Base-by-base conservation (phyloP, 1,284 basidiomycete genomes). In the Leccinum fallax region DNA sequence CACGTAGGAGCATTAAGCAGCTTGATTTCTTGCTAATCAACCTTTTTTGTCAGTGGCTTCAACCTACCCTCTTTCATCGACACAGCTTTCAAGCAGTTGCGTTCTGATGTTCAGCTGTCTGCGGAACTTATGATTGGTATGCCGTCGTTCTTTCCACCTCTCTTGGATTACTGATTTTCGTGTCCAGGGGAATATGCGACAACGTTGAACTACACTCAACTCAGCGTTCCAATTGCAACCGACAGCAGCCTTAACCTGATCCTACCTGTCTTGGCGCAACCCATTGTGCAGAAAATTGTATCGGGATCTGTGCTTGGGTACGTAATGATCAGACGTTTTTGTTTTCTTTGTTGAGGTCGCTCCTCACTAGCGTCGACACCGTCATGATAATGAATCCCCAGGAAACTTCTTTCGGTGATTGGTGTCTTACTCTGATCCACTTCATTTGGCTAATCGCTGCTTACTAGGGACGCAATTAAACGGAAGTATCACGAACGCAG, bases 221-320 rank as follows among this genome's bases (percentile, higher is more conserved):
- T 67, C 34, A 71, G 76, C 55, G 81, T 93, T 26, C 81, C 85
- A 2, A 87, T 87, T 26, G 71, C 75, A 36, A 91, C 89, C 1
- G 91, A 90, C 69, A 72, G 81, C 13, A 86, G 80, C 58, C 77
- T 92, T 60, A 79, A 90, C 69, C 72, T 87, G 55, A 83, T 93
- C 55, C 78, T 93, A 8, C 91, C 90, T 8, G 74, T 90, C 53
- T 81, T 93, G 57, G 90, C 92, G 1, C 80, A 84, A 61, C 91
- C 92, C 3, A 92, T 93, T 62, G 91, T 93, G n/a, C 89, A 93
- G 74, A 86, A 85, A 66, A 84, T 93, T 63, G 88, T 93, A 48
- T 80, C 82, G 28, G 83, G 80, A 26, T 80, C 88, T 9, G 74
- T 79, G 19, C 76, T 93, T 57, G 81, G 83, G 86, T 87, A 67